These are phyloP conservation scores for Mikania micrantha DNA, from an alignment of 129 eudicot species.

Conservation along the genomic window DNA sequence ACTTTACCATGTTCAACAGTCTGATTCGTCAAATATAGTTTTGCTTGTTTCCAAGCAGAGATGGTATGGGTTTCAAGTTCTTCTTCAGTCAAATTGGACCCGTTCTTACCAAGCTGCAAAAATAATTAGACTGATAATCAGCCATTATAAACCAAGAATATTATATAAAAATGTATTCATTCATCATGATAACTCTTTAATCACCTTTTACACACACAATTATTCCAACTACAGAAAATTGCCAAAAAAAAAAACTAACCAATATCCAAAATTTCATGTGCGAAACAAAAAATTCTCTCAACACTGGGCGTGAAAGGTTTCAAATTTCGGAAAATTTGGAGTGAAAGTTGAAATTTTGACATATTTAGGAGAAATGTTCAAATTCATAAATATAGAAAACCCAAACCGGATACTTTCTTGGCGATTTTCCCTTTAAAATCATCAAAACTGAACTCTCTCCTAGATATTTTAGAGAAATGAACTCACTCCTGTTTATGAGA, in stretches of 20 bases:
- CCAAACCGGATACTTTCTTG: no score
- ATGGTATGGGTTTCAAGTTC: constrained; percentile 92
- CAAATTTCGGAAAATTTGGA: neutral
- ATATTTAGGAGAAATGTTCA: neutral
- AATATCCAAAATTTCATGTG: neutral
- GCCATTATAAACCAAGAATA: constrained; percentile 4
- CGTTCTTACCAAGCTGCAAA: constrained; percentile 80
- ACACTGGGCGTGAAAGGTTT: neutral
- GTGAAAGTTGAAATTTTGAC: neutral
- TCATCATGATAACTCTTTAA: neutral
- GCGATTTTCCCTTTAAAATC: no score
- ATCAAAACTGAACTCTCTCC: no score
- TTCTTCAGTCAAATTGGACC: constrained; percentile 90
- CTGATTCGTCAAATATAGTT: constrained; percentile 53
- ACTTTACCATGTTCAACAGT: constrained; percentile 44
- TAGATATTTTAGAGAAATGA: no score
- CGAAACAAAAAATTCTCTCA: neutral
- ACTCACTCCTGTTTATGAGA: neutral
- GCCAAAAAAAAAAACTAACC: neutral
- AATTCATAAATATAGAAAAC: no score
- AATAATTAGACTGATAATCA: neutral
- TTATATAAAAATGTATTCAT: neutral
- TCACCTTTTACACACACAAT: neutral
- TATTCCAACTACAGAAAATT: neutral
- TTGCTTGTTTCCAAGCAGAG: constrained; percentile 95